These are phyloP conservation scores for Globisporangium iwayamae DNA, from an alignment of 352 stramenopile species.

Conservation along the genomic window DNA sequence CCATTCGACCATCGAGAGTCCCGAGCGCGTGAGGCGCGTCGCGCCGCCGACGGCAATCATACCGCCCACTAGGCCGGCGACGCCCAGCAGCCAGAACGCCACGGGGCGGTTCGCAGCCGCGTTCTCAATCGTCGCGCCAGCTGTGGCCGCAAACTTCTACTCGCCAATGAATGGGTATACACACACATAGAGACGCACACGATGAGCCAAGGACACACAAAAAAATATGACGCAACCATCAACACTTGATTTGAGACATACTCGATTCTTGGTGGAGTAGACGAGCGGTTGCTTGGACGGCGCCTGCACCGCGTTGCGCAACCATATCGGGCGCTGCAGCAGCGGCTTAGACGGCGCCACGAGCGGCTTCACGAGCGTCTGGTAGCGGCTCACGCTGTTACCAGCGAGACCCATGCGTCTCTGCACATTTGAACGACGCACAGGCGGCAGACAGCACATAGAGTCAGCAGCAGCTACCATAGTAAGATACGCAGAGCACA, in stretches of 20 bases:
- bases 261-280: conserved; percentile 71
- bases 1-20: conserved; percentile 97
- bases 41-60: conserved; percentile 98
- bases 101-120: conserved; percentile 81
- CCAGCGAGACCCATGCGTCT: conserved; percentile 4
- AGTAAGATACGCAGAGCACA: neutral
- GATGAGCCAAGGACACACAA: neutral
- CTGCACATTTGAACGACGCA: neutral
- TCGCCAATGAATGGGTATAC: conserved; percentile 14
- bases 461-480: neutral
- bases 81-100: conserved; percentile 95
- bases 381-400: conserved; percentile 38
- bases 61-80: conserved; percentile 91
- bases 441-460: neutral
- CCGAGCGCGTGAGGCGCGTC: conserved; percentile 96
- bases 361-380: conserved; percentile 53
- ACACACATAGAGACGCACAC: conserved; percentile 6
- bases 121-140: conserved; percentile 73
- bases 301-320: conserved; percentile 27
- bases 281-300: conserved; percentile 41
- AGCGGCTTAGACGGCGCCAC: conserved; percentile 28
- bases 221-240: neutral
- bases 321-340: conserved; percentile 23
- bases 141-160: conserved; percentile 43
- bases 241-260: conserved; percentile 22